Percentiles rank a stretch among this genome's conserved stretches.
Evolutionary conservation across 306 rosid species (phyloP).

Genomic region (Boehmeria nivea): DNA sequence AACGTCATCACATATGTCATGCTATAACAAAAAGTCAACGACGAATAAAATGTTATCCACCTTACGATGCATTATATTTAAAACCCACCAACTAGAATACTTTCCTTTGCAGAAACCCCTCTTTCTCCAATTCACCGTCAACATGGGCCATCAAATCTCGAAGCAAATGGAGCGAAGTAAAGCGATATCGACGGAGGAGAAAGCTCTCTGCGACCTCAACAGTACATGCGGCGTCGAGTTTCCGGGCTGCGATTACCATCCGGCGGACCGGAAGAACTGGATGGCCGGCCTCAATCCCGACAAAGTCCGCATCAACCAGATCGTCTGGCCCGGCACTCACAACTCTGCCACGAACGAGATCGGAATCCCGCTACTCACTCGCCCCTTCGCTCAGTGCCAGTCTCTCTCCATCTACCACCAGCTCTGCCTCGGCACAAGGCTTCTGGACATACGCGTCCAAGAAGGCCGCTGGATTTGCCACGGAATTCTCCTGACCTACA

Average conservation of each 20-base stretch:
- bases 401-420: slow-evolving; percentile 65
- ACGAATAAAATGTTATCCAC: no score
- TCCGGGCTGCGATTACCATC: slow-evolving; percentile 58
- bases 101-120: not conserved
- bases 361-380: slow-evolving; percentile 65
- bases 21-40: no score
- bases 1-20: no score
- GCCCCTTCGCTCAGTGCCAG: slow-evolving; percentile 93
- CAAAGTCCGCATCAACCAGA: slow-evolving; percentile 38
- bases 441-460: slow-evolving; percentile 67
- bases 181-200: slow-evolving; percentile 41
- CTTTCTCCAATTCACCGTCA: slow-evolving; percentile 8
- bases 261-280: slow-evolving; percentile 71
- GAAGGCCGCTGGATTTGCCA: slow-evolving; percentile 64
- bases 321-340: slow-evolving; percentile 92
- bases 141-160: slow-evolving; percentile 60
- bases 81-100: no score
- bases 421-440: slow-evolving; percentile 47
- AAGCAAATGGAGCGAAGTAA: slow-evolving; percentile 55
- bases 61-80: no score
- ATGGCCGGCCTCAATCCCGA: slow-evolving; percentile 52
- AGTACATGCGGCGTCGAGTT: slow-evolving; percentile 35
- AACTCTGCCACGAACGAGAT: slow-evolving; percentile 80
- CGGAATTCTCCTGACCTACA: slow-evolving; percentile 63
- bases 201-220: slow-evolving; percentile 35